Conservation (phyloP, 495 filamentous ascomycete species). For the Penicillium goetzii region DNA sequence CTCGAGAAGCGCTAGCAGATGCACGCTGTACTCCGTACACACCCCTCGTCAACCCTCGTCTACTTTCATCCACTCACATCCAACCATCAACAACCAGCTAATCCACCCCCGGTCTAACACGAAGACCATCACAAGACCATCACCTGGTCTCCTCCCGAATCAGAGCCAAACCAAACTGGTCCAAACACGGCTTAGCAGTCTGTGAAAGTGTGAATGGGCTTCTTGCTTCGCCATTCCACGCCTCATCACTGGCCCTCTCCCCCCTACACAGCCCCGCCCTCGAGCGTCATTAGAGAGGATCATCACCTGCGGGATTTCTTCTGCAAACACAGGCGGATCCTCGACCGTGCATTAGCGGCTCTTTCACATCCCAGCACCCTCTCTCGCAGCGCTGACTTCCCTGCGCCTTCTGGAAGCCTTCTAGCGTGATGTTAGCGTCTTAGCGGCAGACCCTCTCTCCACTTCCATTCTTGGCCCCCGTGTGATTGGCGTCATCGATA, state of each 20-base stretch:
- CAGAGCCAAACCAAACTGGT: neutral
- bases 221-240: constrained; percentile 7
- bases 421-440: constrained; percentile 8
- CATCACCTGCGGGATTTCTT: constrained; percentile 29
- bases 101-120: neutral
- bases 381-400: constrained; percentile 15
- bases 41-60: neutral
- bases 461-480: neutral
- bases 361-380: neutral
- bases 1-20: constrained; percentile 2
- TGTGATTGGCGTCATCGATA: constrained; percentile 15
- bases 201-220: constrained; percentile 14
- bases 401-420: constrained; percentile 16
- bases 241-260: constrained; percentile 3
- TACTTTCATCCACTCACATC: neutral
- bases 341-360: constrained; percentile 23
- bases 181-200: neutral
- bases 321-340: constrained; percentile 28
- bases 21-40: neutral
- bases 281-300: constrained; percentile 18
- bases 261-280: constrained; percentile 9
- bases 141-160: neutral
- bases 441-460: constrained; percentile 18
- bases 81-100: neutral
- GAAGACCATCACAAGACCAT: constrained; percentile 9